Evolutionary conservation across 306 rosid species (phyloP).

Genomic region (Potentilla sterilis): DNA sequence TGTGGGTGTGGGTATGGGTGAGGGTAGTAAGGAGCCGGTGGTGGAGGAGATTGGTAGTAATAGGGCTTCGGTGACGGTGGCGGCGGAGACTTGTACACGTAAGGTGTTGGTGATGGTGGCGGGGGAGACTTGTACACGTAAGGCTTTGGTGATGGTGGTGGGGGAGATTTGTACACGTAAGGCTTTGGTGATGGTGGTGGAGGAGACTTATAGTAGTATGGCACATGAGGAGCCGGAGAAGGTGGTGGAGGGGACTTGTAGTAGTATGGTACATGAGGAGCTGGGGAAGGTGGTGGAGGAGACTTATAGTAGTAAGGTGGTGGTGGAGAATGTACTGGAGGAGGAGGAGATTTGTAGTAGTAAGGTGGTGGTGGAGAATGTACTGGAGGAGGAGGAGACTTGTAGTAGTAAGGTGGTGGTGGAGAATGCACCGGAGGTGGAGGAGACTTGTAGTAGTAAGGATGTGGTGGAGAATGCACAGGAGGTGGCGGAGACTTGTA

Average conservation of each 20-base stretch:
- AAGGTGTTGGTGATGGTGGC: slow-evolving; percentile 11
- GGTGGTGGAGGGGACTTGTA: slow-evolving; percentile 48
- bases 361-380: slow-evolving; percentile 11
- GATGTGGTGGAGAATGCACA: not conserved
- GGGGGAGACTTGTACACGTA: slow-evolving; percentile 33
- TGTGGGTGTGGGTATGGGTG: slow-evolving; percentile 18
- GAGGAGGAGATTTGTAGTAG: slow-evolving; percentile 47
- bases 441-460: slow-evolving; percentile 28
- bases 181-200: slow-evolving; percentile 36
- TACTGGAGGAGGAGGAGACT: slow-evolving; percentile 33
- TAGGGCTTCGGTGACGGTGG: slow-evolving; percentile 15
- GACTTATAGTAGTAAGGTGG: slow-evolving; percentile 31
- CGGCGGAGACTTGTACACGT: slow-evolving; percentile 36
- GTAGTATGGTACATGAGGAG: slow-evolving; percentile 8
- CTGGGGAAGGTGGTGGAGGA: slow-evolving; percentile 19
- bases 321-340: slow-evolving; percentile 36
- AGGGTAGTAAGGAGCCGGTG: slow-evolving; percentile 29
- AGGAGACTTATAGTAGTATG: slow-evolving; percentile 35
- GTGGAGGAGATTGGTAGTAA: slow-evolving; percentile 32
- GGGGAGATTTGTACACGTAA: slow-evolving; percentile 24
- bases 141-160: slow-evolving; percentile 22
- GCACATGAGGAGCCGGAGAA: slow-evolving; percentile 1
- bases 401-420: slow-evolving; percentile 34
- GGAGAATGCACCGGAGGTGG: slow-evolving; percentile 38
- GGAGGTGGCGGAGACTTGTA: slow-evolving; percentile 45